Conservation (phyloP, 192 early-diverging fungal genomes). For the Entomortierella chlamydospora region DNA sequence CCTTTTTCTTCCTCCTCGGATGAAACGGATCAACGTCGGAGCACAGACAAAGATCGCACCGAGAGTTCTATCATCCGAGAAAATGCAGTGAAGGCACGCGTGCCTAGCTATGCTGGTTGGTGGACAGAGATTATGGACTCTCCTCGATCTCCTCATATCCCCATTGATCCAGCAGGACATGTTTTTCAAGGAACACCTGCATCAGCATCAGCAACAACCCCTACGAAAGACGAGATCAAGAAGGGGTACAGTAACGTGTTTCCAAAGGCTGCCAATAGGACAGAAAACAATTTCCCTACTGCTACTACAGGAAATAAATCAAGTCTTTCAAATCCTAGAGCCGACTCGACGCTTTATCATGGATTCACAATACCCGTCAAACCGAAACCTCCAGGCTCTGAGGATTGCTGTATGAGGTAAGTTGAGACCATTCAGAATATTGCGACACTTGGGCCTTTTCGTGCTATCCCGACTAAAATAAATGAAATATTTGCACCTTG, state of each 20-base stretch:
- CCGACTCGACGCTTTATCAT: constrained; percentile 18
- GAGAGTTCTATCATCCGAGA: background rate
- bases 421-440: background rate
- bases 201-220: background rate
- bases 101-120: constrained; percentile 46
- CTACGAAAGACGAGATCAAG: constrained; percentile 14
- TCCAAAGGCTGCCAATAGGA: background rate
- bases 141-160: constrained; percentile 11
- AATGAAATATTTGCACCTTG: background rate
- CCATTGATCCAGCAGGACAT: constrained; percentile 24
- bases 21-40: background rate
- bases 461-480: background rate
- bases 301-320: constrained; percentile 19
- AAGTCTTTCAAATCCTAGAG: constrained; percentile 6
- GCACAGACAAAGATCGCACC: background rate
- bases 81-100: constrained; percentile 20
- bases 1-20: background rate
- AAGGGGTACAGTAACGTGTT: constrained; percentile 18
- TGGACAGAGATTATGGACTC: constrained; percentile 46
- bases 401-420: constrained; percentile 55
- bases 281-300: constrained; percentile 32
- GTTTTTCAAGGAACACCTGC: constrained; percentile 23
- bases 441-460: background rate
- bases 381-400: constrained; percentile 39
- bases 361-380: constrained; percentile 41